Base-by-base conservation (phyloP, 805 yeast genomes). In the Grigorovia jiainica region DNA sequence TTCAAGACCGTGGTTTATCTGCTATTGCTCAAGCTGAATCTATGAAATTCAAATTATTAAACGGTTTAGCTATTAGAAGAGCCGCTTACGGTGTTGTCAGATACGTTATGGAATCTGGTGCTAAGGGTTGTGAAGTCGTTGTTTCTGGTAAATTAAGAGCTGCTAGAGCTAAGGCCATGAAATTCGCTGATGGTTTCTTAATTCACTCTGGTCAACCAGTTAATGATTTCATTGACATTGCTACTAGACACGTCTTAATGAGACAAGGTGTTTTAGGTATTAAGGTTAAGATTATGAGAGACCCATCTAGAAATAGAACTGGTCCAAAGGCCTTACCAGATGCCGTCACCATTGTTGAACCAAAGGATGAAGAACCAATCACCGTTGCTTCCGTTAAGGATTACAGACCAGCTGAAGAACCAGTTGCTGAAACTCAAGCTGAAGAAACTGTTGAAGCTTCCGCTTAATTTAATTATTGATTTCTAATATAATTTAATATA, bases 151-250 rank as follows among this genome's bases (percentile, higher is more conserved):
- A 92, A 78, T 83, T 94, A 72, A 87, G 97, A 79, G 98, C 96
- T 75, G 98, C 97, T 66, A 87, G 98, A 81, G 98, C 98, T 66
- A 92, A 92, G 85, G 82, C 97, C 66, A 95, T 92, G 95, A 92
- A 92, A 78, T 92, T 90, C 82, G 83, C 92, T 70, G 97, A 90
- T 71, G 98, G 98, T 80, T 92, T 92, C 95, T 86, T 92, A 92
- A 92, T 92, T 81, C 98, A 92, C 92, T 87, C 97, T 66, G 98
- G 98, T 86, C 98, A 92, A 79, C 98, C 98, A 76, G 92, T 90
- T 72, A 81, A 77, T 61, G 98, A 92, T 70, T 92, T 92, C 83
- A 92, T 92, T 68, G 98, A 92, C 75, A 75, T 80, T 68, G 98
- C 98, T 63, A 89, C 95, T 71, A 89, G 98, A 77, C 97, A 92